Conservation (phyloP, 768 basidiomycete species). For the Pleurotus pulmonarius region DNA sequence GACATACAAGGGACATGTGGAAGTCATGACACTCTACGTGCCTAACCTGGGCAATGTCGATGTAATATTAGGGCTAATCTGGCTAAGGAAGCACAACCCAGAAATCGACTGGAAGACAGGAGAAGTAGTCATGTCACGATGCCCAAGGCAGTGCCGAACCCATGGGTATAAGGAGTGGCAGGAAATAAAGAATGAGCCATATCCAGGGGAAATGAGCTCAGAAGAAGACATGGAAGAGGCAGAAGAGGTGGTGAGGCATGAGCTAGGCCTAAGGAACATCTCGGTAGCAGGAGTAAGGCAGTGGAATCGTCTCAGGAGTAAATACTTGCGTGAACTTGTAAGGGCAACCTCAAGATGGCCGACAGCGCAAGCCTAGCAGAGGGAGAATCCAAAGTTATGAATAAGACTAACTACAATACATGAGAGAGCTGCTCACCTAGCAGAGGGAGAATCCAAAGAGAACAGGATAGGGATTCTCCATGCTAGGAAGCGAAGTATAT, state of each 20-base stretch:
- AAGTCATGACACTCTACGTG: slow-evolving; percentile 15
- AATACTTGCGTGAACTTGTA: background rate
- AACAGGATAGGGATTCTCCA: no score
- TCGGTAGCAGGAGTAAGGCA: background rate
- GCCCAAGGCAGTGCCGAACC: slow-evolving; percentile 13
- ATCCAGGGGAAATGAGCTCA: no score
- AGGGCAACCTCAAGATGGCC: no score
- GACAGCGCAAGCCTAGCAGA: no score
- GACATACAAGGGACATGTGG: slow-evolving; percentile 14
- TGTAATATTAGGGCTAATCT: slow-evolving; percentile 19
- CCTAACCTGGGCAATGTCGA: slow-evolving; percentile 15
- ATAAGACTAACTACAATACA: no score
- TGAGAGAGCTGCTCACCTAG: no score
- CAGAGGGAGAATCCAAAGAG: no score
- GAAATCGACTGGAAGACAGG: slow-evolving; percentile 18
- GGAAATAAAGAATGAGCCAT: background rate
- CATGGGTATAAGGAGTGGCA: background rate
- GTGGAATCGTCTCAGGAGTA: background rate
- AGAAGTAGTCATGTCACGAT: slow-evolving; percentile 15
- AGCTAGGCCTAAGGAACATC: background rate
- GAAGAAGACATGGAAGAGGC: no score
- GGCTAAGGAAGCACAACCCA: slow-evolving; percentile 22
- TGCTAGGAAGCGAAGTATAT: no score
- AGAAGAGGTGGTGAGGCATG: no score
- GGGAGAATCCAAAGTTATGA: no score